These are phyloP conservation scores for Camelina hispida DNA, from an alignment of 345 rosid species.

Conservation along the genomic window DNA sequence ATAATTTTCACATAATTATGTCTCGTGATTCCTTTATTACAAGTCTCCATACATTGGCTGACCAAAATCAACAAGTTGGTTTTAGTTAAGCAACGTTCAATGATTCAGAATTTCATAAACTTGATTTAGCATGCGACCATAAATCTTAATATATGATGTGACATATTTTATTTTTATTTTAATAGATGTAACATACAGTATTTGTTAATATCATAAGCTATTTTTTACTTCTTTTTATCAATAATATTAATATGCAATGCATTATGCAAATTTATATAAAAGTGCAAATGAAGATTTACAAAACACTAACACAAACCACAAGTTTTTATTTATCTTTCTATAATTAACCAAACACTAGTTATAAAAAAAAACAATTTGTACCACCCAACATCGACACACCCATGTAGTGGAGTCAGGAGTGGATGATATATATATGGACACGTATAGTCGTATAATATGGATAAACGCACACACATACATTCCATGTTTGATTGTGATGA, in stretches of 20 bases:
- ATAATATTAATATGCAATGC: neutral
- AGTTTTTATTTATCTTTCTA: neutral
- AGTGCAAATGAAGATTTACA: neutral
- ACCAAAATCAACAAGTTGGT: neutral
- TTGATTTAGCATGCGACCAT: neutral
- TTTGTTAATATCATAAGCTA: neutral
- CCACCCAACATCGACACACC: constrained; percentile 21
- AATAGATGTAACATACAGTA: neutral
- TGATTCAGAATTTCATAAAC: neutral
- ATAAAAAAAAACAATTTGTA: neutral
- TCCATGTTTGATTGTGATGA: constrained; percentile 26
- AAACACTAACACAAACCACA: neutral
- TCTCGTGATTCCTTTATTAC: neutral
- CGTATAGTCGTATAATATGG: constrained; percentile 30
- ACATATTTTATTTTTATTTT: neutral
- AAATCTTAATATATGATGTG: neutral
- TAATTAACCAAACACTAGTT: neutral
- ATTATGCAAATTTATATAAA: neutral
- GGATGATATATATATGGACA: constrained; percentile 33
- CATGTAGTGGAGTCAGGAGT: constrained; percentile 44
- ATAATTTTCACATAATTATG: neutral
- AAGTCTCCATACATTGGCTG: neutral
- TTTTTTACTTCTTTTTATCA: neutral
- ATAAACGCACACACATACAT: constrained; percentile 14
- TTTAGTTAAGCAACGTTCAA: neutral